phyloP scores from a whole-genome alignment of 129 eudicot species.

The Heracleum sosnowskyi region DNA sequence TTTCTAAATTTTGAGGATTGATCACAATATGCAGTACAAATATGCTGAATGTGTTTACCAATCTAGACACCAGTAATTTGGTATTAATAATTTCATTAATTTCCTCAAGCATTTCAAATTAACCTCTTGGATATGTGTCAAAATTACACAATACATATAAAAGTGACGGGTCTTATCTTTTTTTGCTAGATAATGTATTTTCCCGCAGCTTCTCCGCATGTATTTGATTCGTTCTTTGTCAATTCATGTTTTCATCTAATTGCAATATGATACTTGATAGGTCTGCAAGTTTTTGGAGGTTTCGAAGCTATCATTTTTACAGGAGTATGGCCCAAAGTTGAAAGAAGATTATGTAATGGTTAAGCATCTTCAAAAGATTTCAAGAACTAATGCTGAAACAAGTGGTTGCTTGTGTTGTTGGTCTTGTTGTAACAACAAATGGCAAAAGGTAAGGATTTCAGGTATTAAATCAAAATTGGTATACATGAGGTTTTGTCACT shows the following conservation, averaged over 20 bases:
- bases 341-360: constrained; percentile 88
- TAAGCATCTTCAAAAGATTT: constrained; percentile 73
- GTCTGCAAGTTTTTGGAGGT: constrained; percentile 96
- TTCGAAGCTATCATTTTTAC: constrained; percentile 77
- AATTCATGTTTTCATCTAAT: background rate
- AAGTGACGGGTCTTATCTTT: background rate
- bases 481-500: background rate
- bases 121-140: background rate
- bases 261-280: constrained; percentile 22
- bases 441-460: constrained; percentile 69
- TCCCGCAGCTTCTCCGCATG: background rate
- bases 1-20: background rate
- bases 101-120: background rate
- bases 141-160: background rate
- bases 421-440: constrained; percentile 72
- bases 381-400: constrained; percentile 33
- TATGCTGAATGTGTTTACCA: background rate
- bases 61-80: background rate
- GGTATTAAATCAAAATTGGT: background rate
- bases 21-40: background rate
- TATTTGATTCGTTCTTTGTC: background rate
- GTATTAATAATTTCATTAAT: background rate
- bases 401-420: constrained; percentile 57
- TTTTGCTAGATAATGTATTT: background rate
- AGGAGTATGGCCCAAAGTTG: constrained; percentile 91